Evolutionary conservation across 2,329 filamentous ascomycete genomes (phyloP).

Genomic region (Shiraia sp.): DNA sequence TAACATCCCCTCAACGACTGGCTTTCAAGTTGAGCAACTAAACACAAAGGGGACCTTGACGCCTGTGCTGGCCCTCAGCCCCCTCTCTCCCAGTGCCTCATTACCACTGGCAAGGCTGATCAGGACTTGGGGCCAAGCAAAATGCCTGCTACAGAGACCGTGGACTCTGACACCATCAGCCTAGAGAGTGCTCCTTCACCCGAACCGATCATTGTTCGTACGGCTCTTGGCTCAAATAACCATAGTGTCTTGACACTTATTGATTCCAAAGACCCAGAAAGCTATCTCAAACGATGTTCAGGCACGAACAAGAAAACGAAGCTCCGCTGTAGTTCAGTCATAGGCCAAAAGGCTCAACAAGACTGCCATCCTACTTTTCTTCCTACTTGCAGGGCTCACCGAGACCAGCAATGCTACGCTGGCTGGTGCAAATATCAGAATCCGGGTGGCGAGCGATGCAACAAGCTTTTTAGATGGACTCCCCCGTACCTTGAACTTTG

Average conservation of each 20-base stretch:
- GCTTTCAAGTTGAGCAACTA: no score
- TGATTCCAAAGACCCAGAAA: slow-evolving; percentile 32
- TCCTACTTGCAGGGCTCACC: slow-evolving; percentile 34
- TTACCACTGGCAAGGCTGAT: not conserved
- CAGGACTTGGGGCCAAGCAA: not conserved
- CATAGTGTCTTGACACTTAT: slow-evolving; percentile 10
- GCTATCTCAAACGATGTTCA: slow-evolving; percentile 31
- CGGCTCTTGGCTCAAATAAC: slow-evolving; percentile 1
- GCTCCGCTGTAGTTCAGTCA: slow-evolving; percentile 21
- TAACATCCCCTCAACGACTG: no score
- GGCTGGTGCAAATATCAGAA: slow-evolving; percentile 31
- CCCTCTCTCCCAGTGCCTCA: not conserved
- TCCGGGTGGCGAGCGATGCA: slow-evolving; percentile 25
- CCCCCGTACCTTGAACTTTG: slow-evolving; percentile 38
- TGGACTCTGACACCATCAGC: slow-evolving; percentile 3
- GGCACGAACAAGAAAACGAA: slow-evolving; percentile 33
- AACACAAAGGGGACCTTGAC: no score
- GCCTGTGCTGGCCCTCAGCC: no score
- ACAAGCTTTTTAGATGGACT: slow-evolving; percentile 30
- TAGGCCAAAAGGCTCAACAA: slow-evolving; percentile 26
- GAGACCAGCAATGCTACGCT: slow-evolving; percentile 30
- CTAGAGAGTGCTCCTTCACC: slow-evolving; percentile 12
- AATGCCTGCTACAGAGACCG: slow-evolving; percentile 1
- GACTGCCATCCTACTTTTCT: slow-evolving; percentile 30
- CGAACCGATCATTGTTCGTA: not conserved